Evolutionary conservation across 257 asterid genomes (phyloP), one percentile per base, ranked within the genome.

Genomic region (Salvia miltiorrhiza): DNA sequence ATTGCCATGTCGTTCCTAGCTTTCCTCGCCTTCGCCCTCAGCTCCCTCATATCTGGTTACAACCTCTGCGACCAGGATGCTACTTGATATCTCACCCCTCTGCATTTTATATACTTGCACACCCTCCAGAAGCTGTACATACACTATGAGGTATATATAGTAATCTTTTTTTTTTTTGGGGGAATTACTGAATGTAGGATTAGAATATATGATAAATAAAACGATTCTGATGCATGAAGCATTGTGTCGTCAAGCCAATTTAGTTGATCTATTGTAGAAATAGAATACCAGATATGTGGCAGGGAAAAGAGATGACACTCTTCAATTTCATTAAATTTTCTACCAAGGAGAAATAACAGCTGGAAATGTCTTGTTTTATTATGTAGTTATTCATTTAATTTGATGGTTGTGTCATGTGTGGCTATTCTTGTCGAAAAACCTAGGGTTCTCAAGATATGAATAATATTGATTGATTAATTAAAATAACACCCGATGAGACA

Each of bases 31-130:
- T 87, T 92, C 33, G 96, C 97, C 45, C 57, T 80, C 54, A 89
- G 89, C 81, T 82, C 96, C 40, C 87, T 89, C 52, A 59, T 86
- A 37, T 87, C 96, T 16, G 98, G 96, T 73, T 85, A 86, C 80
- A 76, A 65, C 81, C 92, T 92, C 76, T 87, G 88, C 80, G 78
- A 71, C 75, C 81, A 61, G 30, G 81, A 76, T 21, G 55, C 80
- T 30, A 50, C 76, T 40, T 88, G 83, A 80, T 74, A 60, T 11
- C 65, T 40, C 50, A 7, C 16, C 21, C 1, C 13, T 75, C 28
- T 56, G 14, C 39, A 19, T 55, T 28, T 14, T 39, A 28, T 13
- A 11, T 52, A 26, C 23, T 11, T 17, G 7, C 44, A 23, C 16
- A 48, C 63, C 20, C 37, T 23, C 37, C 47, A 28, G 73, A 73